Base-by-base conservation (phyloP, 495 filamentous ascomycete genomes). In the Penicillium samsonianum region DNA sequence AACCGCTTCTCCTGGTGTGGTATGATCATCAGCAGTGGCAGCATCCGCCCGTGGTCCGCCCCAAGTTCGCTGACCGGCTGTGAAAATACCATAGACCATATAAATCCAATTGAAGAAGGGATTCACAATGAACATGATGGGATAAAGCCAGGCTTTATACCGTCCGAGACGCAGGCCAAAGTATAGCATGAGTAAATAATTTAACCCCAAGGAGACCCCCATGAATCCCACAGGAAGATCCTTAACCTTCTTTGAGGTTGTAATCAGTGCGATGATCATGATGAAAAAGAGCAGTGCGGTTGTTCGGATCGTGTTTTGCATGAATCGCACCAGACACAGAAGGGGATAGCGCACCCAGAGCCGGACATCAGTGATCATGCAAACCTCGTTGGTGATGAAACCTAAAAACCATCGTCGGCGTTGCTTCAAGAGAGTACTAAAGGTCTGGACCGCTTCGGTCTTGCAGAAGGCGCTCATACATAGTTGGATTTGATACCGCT, bases 21-120 rank as follows among this genome's bases (percentile, higher is more conserved):
- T 96, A 50, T 85, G 65, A 10, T 80, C 73, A 68, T 95, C 90
- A 1, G 94, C 94, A 53, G 86, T 77, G 37, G 90, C 91, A 28
- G 94, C 93, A 72, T 98, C 94, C 0, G 92, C 92, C 60, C 94
- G 84, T 20, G 94, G 94, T 5, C 94, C 94, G 61, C 94, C 94
- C 94, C 94, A 98, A 5, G 94, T 98, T 35, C 94, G 82, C 68
- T 97, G 91, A 20, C 93, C 92, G 20, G 94, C 92, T 5, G 94
- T 98, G 69, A 96, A 96, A 50, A 87, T 86, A 20, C 85, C 84
- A 60, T 88, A 87, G 10, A 96, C 88, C 89, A 96, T 96, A 76
- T 98, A 98, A 37, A 91, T 80, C 94, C 94, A 98, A 73, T 98
- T 98, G 81, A 98, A 93, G 68, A 97, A 96, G 0, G 94, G 94